phyloP scores from a whole-genome alignment of 2,329 filamentous ascomycete species.

The Aspergillus unguis region DNA sequence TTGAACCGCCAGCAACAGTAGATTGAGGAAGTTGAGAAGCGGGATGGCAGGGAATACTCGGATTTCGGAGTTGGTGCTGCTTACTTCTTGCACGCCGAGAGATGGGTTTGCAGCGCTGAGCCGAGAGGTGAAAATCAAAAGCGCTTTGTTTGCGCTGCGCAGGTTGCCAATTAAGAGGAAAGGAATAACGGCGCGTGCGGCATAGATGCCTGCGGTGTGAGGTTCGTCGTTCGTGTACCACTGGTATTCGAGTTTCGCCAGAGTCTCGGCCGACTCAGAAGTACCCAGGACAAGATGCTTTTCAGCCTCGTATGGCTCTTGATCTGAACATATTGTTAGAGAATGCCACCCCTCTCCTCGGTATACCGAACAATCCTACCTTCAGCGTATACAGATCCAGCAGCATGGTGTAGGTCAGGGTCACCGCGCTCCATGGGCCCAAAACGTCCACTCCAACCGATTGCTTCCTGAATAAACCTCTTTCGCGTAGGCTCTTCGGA shows the following conservation, averaged over 20 bases:
- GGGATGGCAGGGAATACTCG: constrained; percentile 86
- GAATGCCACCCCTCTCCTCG: neutral
- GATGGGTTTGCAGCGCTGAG: constrained; percentile 57
- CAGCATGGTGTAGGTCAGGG: constrained; percentile 89
- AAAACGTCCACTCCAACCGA: constrained; percentile 81
- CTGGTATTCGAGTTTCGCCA: constrained; percentile 80
- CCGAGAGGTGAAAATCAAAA: constrained; percentile 69
- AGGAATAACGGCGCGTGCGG: constrained; percentile 80
- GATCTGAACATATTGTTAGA: constrained; percentile 53
- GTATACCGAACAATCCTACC: constrained; percentile 36
- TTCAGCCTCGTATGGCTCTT: constrained; percentile 90
- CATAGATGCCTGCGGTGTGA: constrained; percentile 82
- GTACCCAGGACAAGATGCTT: constrained; percentile 85
- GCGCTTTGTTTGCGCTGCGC: constrained; percentile 78
- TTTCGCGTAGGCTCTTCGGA: constrained; percentile 84
- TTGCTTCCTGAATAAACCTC: constrained; percentile 83
- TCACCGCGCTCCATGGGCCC: constrained; percentile 89
- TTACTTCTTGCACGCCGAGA: constrained; percentile 77
- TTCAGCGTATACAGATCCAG: constrained; percentile 82
- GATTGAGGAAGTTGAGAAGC: constrained; percentile 88
- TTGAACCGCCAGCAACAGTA: constrained; percentile 80
- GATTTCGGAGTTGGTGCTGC: constrained; percentile 67
- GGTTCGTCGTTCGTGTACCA: constrained; percentile 91
- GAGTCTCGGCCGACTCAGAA: constrained; percentile 75
- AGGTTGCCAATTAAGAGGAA: constrained; percentile 90